These are phyloP conservation scores for Hyphodiscus hymeniophilus DNA, from an alignment of 495 filamentous ascomycete genomes.

Conservation along the genomic window DNA sequence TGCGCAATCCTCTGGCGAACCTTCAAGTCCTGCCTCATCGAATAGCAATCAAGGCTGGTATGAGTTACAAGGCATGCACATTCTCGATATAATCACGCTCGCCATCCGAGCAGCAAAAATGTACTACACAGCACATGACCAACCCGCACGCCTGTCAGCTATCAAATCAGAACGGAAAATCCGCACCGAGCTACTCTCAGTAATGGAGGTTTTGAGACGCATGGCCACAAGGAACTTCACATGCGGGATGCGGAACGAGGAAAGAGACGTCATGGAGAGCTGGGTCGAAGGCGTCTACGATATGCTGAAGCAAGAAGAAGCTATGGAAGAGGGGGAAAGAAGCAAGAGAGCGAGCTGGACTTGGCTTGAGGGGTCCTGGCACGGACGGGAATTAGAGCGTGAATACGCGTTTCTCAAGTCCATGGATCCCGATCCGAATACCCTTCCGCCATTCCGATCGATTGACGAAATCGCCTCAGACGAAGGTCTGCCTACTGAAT, in stretches of 20 bases:
- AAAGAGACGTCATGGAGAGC: conserved; percentile 56
- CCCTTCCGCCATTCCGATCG: conserved; percentile 64
- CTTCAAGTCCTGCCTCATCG: conserved; percentile 12
- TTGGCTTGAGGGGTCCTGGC: conserved; percentile 74
- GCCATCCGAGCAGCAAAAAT: conserved; percentile 91
- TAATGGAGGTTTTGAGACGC: conserved; percentile 82
- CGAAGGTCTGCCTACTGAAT: conserved; percentile 57
- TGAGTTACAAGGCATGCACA: conserved; percentile 83
- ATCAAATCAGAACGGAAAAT: conserved; percentile 81
- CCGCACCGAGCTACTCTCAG: conserved; percentile 67
- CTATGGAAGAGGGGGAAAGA: conserved; percentile 63
- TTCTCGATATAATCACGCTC: conserved; percentile 85
- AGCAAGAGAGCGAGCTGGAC: conserved; percentile 65
- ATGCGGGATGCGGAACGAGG: conserved; percentile 69
- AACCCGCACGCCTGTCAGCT: conserved; percentile 70
- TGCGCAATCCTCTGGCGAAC: conserved; percentile 6
- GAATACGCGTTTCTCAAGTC: conserved; percentile 76
- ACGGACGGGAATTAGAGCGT: conserved; percentile 61
- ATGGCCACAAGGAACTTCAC: conserved; percentile 84
- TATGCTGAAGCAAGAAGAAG: conserved; percentile 67
- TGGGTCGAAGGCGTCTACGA: conserved; percentile 73
- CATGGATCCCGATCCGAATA: conserved; percentile 36
- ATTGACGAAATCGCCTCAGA: conserved; percentile 34
- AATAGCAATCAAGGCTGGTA: conserved; percentile 54
- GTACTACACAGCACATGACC: conserved; percentile 85